Evolutionary conservation across 1,284 basidiomycete genomes (phyloP).

Genomic region (Cutaneotrichosporon cutaneum): DNA sequence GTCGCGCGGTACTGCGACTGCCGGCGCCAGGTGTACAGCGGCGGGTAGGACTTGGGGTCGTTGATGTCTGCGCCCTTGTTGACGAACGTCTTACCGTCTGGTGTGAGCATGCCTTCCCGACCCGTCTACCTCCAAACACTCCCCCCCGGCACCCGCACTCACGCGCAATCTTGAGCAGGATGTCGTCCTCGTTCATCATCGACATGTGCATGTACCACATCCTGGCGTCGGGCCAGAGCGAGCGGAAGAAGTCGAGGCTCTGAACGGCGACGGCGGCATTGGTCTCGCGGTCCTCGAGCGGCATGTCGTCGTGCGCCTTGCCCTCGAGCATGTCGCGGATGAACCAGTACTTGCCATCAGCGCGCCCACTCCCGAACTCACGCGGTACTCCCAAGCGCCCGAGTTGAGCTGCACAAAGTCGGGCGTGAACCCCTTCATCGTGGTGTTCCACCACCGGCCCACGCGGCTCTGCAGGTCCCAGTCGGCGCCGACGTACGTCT

Average conservation of each 20-base stretch:
- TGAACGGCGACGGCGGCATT: slow-evolving; percentile 6
- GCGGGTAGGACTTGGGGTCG: slow-evolving; percentile 4
- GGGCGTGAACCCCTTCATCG: slow-evolving; percentile 4
- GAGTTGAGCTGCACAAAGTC: slow-evolving; percentile 15
- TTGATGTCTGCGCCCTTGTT: neutral
- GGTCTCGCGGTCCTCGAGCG: slow-evolving; percentile 8
- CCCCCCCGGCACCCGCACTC: neutral
- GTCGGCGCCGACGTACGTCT: slow-evolving; percentile 8
- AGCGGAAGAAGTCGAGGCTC: slow-evolving; percentile 6
- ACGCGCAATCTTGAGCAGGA: slow-evolving; percentile 6
- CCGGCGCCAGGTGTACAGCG: slow-evolving; percentile 11
- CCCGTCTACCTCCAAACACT: neutral
- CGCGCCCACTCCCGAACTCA: neutral
- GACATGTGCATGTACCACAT: slow-evolving; percentile 18
- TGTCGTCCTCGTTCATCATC: slow-evolving; percentile 16
- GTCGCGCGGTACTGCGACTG: slow-evolving; percentile 13
- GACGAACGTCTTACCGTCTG: slow-evolving; percentile 9
- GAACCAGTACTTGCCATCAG: slow-evolving; percentile 10
- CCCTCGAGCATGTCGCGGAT: slow-evolving; percentile 7
- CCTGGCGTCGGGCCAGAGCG: slow-evolving; percentile 6
- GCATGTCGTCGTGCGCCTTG: slow-evolving; percentile 9
- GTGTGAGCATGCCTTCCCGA: neutral
- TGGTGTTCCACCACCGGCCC: slow-evolving; percentile 4
- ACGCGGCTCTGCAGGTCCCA: slow-evolving; percentile 13
- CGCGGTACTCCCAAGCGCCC: slow-evolving; percentile 15